Conservation (phyloP, 495 filamentous ascomycete genomes). For the Hypoxylon cercidicola region DNA sequence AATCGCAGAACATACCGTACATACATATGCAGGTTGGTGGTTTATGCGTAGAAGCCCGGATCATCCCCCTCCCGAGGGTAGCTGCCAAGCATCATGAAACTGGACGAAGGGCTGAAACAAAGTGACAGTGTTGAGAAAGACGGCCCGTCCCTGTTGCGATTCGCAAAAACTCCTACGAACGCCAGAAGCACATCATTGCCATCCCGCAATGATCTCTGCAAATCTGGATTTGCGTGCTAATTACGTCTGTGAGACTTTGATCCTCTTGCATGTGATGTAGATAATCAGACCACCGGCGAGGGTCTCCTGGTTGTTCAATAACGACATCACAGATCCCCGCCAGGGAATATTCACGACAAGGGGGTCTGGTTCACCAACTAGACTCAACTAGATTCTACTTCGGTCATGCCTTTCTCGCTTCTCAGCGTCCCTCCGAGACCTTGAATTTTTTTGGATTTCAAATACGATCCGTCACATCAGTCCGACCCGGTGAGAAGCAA, state of each 20-base stretch:
- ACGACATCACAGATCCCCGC: slow-evolving; percentile 23
- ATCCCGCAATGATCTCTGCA: slow-evolving; percentile 25
- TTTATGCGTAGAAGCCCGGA: slow-evolving; percentile 51
- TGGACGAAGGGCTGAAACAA: slow-evolving; percentile 58
- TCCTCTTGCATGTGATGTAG: slow-evolving; percentile 36
- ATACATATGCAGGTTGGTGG: slow-evolving; percentile 52
- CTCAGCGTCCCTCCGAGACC: neutral
- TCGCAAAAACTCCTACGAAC: neutral
- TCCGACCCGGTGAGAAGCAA: slow-evolving; percentile 6
- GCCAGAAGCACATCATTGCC: slow-evolving; percentile 16
- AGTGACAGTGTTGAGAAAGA: slow-evolving; percentile 61
- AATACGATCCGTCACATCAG: slow-evolving; percentile 18
- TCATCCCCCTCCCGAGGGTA: slow-evolving; percentile 44
- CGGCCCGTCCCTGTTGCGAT: slow-evolving; percentile 17
- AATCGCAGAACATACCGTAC: slow-evolving; percentile 62
- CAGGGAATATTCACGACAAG: slow-evolving; percentile 9
- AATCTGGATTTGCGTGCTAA: slow-evolving; percentile 15
- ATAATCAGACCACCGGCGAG: slow-evolving; percentile 29
- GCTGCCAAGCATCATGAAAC: slow-evolving; percentile 59
- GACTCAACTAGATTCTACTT: neutral
- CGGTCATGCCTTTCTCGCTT: neutral
- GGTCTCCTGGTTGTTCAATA: neutral
- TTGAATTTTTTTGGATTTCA: neutral
- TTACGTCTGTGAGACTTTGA: slow-evolving; percentile 3
- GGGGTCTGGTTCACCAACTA: neutral